These are phyloP conservation scores for Russula vinacea DNA, from an alignment of 768 basidiomycete genomes.

Conservation along the genomic window DNA sequence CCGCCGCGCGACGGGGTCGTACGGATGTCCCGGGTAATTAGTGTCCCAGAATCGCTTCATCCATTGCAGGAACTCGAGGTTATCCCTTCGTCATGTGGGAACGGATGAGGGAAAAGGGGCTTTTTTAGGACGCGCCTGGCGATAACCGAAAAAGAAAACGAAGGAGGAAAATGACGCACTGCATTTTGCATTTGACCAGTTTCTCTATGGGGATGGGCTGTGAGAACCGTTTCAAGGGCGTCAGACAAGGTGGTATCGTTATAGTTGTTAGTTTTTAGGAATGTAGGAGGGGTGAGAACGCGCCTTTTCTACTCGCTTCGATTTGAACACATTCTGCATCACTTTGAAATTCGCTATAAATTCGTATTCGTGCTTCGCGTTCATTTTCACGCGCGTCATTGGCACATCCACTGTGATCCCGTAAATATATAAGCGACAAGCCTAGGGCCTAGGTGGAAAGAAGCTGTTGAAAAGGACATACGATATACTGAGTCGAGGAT, in stretches of 20 bases:
- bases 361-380: constrained; percentile 94
- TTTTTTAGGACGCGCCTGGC: constrained; percentile 6
- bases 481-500: constrained; percentile 93
- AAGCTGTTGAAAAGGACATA: constrained; percentile 39
- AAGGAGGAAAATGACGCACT: constrained; percentile 52
- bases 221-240: neutral
- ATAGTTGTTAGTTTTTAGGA: too few relatives aligned
- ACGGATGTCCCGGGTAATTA: constrained; percentile 82
- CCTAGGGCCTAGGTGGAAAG: neutral
- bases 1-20: constrained; percentile 80
- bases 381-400: constrained; percentile 91
- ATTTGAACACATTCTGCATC: constrained; percentile 88
- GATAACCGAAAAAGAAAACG: constrained; percentile 10
- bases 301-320: constrained; percentile 92
- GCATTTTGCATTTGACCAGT: constrained; percentile 98
- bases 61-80: constrained; percentile 98
- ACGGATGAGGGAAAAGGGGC: neutral
- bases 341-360: constrained; percentile 94
- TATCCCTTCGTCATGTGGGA: constrained; percentile 57
- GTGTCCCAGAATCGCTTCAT: constrained; percentile 93
- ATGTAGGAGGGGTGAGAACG: constrained; percentile 28
- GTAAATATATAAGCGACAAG: neutral
- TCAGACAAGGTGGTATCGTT: neutral
- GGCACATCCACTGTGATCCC: constrained; percentile 76
- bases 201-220: constrained; percentile 95